Base-by-base conservation (phyloP, 1,284 basidiomycete genomes). In the Boletellus dicymbophilus region DNA sequence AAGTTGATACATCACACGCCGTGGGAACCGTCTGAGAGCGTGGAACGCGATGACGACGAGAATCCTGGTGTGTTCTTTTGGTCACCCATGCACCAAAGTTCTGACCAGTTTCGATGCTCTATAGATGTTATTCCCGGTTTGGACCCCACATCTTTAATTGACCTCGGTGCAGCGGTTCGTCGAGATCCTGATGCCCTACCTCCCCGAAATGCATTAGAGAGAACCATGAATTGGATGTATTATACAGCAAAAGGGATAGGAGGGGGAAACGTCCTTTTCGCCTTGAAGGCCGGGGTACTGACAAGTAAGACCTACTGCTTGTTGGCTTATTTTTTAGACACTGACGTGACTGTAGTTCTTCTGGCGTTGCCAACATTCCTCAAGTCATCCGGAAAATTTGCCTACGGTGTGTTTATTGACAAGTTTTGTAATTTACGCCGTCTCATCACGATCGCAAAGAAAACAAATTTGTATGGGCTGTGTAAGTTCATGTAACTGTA, bases 131-230 rank as follows among this genome's bases (percentile, higher is more conserved):
- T 89, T 30, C 82, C 81, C 48, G 84, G 84, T 12, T 67, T 84
- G n/a, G 71, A 78, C 23, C 68, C 72, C 3, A 62, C 64, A 23
- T 58, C 61, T 50, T 57, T 66, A 18, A 59, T 71, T 2, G 81
- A 84, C 55, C 72, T 88, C 1, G 84, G 84, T 3, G 61, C 77
- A 38, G 77, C 85, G 0, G 66, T 70, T 18, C 71, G 76, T 3
- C 73, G 89, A 30, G 85, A 92, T 67, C 89, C 89, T 0, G 89
- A 92, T 59, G 88, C 85, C 0, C 64, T 91, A 1, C 86, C 88
- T 8, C 87, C 88, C 0, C 64, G 69, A 2, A 89, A 87, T 53
- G 31, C 56, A 3, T 70, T 85, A 31, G 82, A 89, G 58, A 67
- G 62, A 37, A 50, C 77, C 1, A 76, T 81, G 73, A 75, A 72